Conservation (phyloP, 805 yeast species). For the Pichia nanzhaoensis region DNA sequence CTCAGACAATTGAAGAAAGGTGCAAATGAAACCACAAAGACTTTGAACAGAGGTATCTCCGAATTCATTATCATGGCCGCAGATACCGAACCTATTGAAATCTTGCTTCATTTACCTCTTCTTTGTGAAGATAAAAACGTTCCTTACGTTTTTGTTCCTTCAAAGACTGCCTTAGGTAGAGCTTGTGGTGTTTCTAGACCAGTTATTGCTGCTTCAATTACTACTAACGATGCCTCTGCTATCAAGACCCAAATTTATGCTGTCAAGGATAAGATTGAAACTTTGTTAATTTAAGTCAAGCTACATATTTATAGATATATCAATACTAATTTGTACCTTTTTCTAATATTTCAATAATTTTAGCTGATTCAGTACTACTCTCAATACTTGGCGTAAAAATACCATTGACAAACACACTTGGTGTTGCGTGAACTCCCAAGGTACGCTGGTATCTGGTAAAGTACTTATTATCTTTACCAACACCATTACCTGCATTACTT, state of each 20-base stretch:
- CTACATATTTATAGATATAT: no score
- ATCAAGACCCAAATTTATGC: slow-evolving; percentile 95
- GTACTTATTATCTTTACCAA: slow-evolving; percentile 60
- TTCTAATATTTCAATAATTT: slow-evolving; percentile 36
- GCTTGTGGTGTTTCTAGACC: slow-evolving; percentile 99
- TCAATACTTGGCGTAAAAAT: slow-evolving; percentile 50
- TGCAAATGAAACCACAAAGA: slow-evolving; percentile 99
- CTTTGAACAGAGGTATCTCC: slow-evolving; percentile 98
- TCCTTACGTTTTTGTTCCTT: slow-evolving; percentile 97
- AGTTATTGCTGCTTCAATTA: slow-evolving; percentile 96
- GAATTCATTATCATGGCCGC: slow-evolving; percentile 99
- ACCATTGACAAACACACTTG: slow-evolving; percentile 70
- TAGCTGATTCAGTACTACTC: slow-evolving; percentile 50
- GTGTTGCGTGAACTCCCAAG: slow-evolving; percentile 78
- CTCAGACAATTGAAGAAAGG: slow-evolving; percentile 99
- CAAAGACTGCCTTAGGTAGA: slow-evolving; percentile 97
- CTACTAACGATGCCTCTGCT: slow-evolving; percentile 97
- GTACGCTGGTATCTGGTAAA: slow-evolving; percentile 70
- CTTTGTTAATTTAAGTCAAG: slow-evolving; percentile 67
- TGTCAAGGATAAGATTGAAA: slow-evolving; percentile 98
- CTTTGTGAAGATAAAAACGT: slow-evolving; percentile 99
- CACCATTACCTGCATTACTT: slow-evolving; percentile 50
- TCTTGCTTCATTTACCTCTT: slow-evolving; percentile 92
- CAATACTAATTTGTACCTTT: slow-evolving; percentile 5
- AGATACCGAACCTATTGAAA: slow-evolving; percentile 98